A percentile compares a stretch with the other conserved stretches of the same genome.
phyloP scores from a whole-genome alignment of 1,284 basidiomycete species.

The Trametes pubescens region DNA sequence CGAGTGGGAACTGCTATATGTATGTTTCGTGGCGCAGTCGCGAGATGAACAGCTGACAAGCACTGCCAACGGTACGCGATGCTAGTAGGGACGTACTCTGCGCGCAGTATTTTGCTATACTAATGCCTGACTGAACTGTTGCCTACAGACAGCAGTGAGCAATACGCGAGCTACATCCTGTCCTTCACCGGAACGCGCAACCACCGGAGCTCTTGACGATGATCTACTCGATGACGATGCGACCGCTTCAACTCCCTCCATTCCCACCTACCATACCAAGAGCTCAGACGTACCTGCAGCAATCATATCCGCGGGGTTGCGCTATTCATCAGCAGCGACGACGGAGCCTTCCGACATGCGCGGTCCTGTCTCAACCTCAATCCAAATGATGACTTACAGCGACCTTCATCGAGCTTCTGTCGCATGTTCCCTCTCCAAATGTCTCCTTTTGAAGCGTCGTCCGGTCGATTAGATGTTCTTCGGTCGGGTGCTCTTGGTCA shows the following conservation, averaged over 20 bases:
- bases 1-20: too few species aligned
- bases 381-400: constrained; percentile 46
- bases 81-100: too few species aligned
- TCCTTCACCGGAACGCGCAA: too few species aligned
- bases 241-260: constrained; percentile 24
- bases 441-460: constrained; percentile 53
- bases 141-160: too few species aligned
- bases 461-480: constrained; percentile 58
- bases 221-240: constrained; percentile 5
- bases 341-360: constrained; percentile 42
- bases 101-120: too few species aligned
- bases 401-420: constrained; percentile 60
- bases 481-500: constrained; percentile 60
- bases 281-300: constrained; percentile 51
- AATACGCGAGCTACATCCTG: too few species aligned
- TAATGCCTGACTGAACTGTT: too few species aligned
- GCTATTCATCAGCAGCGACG: constrained; percentile 29
- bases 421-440: constrained; percentile 48
- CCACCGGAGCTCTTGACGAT: too few species aligned
- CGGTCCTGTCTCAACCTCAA: constrained; percentile 50
- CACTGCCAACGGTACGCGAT: too few species aligned
- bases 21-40: too few species aligned
- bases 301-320: constrained; percentile 15
- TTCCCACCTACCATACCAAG: constrained; percentile 62
- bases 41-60: too few species aligned